These are phyloP conservation scores for Suhomyces bolitotheri DNA, from an alignment of 1,139 yeast species.

Conservation along the genomic window DNA sequence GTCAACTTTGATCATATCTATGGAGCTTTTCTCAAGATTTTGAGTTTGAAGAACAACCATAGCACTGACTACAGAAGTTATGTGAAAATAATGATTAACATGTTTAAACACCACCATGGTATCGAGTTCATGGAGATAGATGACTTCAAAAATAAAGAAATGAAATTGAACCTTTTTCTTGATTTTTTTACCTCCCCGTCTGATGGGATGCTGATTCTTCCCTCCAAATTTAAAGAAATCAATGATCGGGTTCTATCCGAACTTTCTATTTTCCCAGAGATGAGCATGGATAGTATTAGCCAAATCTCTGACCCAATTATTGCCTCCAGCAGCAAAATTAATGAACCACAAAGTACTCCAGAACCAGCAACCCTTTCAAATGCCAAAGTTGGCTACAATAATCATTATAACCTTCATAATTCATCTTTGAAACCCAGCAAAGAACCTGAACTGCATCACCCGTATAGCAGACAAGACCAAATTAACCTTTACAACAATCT, in stretches of 20 bases:
- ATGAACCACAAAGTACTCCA: neutral
- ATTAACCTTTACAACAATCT: conserved; percentile 20
- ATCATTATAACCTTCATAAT: neutral
- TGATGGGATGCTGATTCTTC: conserved; percentile 18
- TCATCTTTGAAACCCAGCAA: neutral
- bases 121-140: conserved; percentile 28
- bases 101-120: conserved; percentile 26
- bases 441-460: conserved; percentile 8
- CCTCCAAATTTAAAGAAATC: conserved; percentile 15
- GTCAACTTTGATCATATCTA: conserved; percentile 24
- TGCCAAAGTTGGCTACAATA: neutral
- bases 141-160: conserved; percentile 20
- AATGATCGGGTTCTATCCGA: conserved; percentile 18
- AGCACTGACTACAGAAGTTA: conserved; percentile 12
- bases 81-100: conserved; percentile 23
- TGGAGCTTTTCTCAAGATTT: conserved; percentile 26
- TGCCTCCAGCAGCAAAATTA: too few species aligned
- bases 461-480: conserved; percentile 20
- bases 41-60: conserved; percentile 16
- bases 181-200: conserved; percentile 21
- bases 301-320: too few species aligned
- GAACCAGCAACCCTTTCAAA: neutral
- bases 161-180: conserved; percentile 21
- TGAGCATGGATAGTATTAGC: conserved; percentile 1
- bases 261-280: conserved; percentile 16